These are phyloP conservation scores for Akanthomyces uredinophilus DNA, from an alignment of 2,329 filamentous ascomycete species.

Conservation along the genomic window DNA sequence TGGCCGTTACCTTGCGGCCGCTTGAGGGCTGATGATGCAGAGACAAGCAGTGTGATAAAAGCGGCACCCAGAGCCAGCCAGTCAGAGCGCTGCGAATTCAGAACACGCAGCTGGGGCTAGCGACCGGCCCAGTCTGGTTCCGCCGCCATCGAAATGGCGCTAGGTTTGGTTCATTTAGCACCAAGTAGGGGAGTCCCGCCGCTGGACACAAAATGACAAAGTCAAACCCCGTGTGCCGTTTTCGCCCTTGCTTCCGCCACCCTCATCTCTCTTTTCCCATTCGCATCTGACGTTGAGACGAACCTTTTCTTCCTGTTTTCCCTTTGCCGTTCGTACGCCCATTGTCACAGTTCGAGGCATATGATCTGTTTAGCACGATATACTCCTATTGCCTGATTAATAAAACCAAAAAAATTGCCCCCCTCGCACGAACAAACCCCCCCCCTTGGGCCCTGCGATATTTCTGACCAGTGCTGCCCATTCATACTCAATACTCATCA, in stretches of 20 bases:
- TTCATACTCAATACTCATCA: not conserved
- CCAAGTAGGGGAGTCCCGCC: not conserved
- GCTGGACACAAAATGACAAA: not conserved
- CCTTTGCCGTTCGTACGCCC: not conserved
- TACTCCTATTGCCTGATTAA: not conserved
- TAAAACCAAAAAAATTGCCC: slow-evolving; percentile 2
- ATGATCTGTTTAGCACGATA: slow-evolving; percentile 4
- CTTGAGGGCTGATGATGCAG: no score
- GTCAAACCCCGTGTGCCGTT: not conserved
- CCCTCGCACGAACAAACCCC: not conserved
- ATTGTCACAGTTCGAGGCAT: not conserved
- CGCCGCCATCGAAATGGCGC: not conserved
- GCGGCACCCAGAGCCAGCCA: not conserved
- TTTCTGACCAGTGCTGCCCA: not conserved
- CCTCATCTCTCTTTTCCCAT: not conserved
- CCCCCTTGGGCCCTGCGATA: not conserved
- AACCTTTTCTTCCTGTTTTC: not conserved
- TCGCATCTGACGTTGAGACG: not conserved
- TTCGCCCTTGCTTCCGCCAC: not conserved
- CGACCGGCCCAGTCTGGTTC: slow-evolving; percentile 3
- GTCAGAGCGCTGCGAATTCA: slow-evolving; percentile 6
- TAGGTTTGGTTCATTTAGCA: not conserved
- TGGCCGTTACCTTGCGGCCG: not conserved
- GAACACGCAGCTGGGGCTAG: slow-evolving; percentile 7
- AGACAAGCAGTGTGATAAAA: not conserved